Base-by-base conservation (phyloP, 345 rosid genomes). In the Rhizophora mangle region DNA sequence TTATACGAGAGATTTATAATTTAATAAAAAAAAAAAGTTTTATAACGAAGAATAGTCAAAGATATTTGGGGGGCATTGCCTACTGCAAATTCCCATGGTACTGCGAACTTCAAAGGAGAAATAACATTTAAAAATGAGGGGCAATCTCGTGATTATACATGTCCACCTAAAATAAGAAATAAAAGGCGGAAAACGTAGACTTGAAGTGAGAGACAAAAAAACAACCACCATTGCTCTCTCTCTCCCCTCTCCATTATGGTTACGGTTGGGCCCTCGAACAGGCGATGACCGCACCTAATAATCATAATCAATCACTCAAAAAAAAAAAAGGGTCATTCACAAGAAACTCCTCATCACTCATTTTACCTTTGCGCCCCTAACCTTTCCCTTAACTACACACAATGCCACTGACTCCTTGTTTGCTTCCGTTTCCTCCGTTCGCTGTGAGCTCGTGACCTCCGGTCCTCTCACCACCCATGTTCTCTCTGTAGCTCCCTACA, bases 201-300 rank as follows among this genome's bases (percentile, higher is more conserved):
- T 79, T 72, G 20, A 76, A 79, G 83, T 37, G 79, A 75, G 82
- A 75, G 73, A 58, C 58, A 69, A 55, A 57, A 5, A 18, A 3
- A 67, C 66, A 32, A 69, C 60, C 62, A 20, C 16, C 9, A 16
- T 3, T 1, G 20, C 10, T 6, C 21, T 36, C 34, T 57, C 39
- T 32, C 19, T 11, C 36, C n/a, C 51, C 52, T 63, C 52, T 8
- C 66, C 6, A 21, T 66, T 32, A 22, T 15, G 4, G 60, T 20
- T 65, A 26, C 55, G 49, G 55, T 61, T 65, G 70, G 61, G 47
- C 34, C 67, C 43, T 61, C 71, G 24, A 59, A n/a, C 76, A 59
- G 60, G 43, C 34, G 58, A 43, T 4, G 1, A 15, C 63, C 57
- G 0, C 51, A 47, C 64, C 32, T 59, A 20, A 3, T 15, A n/a